Percentiles rank a stretch among this genome's conserved stretches.
Evolutionary conservation across 768 basidiomycete species (phyloP).

Genomic region (Leucocoprinus sp.): DNA sequence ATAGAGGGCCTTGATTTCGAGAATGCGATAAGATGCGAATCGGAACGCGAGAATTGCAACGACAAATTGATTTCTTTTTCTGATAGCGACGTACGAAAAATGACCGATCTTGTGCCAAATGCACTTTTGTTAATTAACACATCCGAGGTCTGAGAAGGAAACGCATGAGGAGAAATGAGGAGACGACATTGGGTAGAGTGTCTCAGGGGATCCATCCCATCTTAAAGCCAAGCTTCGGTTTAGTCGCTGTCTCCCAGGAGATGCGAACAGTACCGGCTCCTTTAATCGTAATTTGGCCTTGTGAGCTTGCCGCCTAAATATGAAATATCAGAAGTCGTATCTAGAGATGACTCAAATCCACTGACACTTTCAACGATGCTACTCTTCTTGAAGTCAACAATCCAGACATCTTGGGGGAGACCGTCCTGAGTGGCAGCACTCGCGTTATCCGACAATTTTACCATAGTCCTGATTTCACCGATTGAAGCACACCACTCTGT

Average conservation of each 20-base stretch:
- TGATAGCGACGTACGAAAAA: no score
- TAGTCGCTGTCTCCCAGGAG: constrained; percentile 25
- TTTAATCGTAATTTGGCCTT: constrained; percentile 29
- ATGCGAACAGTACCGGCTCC: constrained; percentile 32
- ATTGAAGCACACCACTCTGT: constrained; percentile 29
- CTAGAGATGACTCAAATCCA: constrained; percentile 5
- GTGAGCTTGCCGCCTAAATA: constrained; percentile 29
- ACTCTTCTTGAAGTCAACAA: constrained; percentile 28
- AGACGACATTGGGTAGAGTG: neutral
- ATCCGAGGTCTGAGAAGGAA: no score
- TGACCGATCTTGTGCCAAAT: no score
- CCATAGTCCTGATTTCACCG: constrained; percentile 26
- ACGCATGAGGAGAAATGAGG: neutral
- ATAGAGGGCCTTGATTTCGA: no score
- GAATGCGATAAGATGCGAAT: no score
- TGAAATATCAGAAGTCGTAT: neutral
- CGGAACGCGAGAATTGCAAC: no score
- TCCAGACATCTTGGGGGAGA: constrained; percentile 4
- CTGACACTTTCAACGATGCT: constrained; percentile 31
- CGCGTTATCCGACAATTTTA: constrained; percentile 10
- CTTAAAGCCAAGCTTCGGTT: constrained; percentile 10
- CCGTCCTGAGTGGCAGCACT: constrained; percentile 1
- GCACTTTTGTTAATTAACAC: no score
- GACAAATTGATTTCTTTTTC: no score
- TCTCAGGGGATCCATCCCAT: constrained; percentile 7